phyloP scores from a whole-genome alignment of 1,284 basidiomycete species.

The Waitea zeae region DNA sequence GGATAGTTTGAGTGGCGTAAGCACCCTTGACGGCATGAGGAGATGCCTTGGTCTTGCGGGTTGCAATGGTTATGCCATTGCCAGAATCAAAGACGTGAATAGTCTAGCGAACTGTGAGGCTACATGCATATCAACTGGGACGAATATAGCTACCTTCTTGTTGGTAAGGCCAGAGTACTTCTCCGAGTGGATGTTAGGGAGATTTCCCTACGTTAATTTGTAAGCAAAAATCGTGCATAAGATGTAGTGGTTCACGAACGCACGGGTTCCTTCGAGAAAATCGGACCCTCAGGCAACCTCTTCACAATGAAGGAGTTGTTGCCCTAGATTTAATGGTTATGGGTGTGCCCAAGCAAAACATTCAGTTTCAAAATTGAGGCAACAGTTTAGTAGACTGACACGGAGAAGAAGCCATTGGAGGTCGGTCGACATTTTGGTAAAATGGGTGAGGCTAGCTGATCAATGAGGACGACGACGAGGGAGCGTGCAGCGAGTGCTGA shows the following conservation, averaged over 20 bases:
- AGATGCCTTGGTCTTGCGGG: slow-evolving; percentile 51
- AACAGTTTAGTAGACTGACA: slow-evolving; percentile 26
- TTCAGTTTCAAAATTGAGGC: neutral
- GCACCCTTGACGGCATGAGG: slow-evolving; percentile 33
- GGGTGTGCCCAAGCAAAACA: neutral
- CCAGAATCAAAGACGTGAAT: slow-evolving; percentile 47
- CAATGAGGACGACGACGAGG: too few species aligned
- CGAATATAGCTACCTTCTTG: slow-evolving; percentile 35
- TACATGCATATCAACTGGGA: neutral
- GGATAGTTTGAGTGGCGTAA: slow-evolving; percentile 34
- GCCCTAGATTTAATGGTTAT: slow-evolving; percentile 26
- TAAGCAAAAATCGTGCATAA: neutral
- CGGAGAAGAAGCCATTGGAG: slow-evolving; percentile 86
- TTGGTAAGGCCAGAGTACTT: slow-evolving; percentile 84
- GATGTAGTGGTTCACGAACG: slow-evolving; percentile 18
- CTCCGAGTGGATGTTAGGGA: slow-evolving; percentile 72
- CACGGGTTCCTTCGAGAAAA: slow-evolving; percentile 76
- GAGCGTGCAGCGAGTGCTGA: too few species aligned
- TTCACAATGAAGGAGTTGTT: slow-evolving; percentile 78
- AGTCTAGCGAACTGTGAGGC: slow-evolving; percentile 23
- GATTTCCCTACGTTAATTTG: slow-evolving; percentile 46
- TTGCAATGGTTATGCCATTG: slow-evolving; percentile 47
- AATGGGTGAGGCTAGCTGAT: too few species aligned
- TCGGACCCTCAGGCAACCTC: slow-evolving; percentile 46
- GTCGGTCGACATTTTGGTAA: slow-evolving; percentile 59